Conservation (phyloP, 305 asterid genomes). For the Salvia sclarea region DNA sequence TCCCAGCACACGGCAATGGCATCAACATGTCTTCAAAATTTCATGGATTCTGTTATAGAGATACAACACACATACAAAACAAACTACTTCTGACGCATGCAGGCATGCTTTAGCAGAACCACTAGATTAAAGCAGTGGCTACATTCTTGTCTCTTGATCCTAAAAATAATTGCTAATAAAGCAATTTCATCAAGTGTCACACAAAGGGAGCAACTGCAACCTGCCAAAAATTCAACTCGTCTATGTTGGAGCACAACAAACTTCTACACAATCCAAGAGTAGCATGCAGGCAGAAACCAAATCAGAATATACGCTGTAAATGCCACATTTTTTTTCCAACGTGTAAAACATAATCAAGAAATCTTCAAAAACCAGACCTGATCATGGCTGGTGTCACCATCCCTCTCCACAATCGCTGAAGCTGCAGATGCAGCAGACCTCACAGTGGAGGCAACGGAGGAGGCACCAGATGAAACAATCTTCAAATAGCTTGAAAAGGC, state of each 20-base stretch:
- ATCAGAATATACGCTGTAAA: conserved; percentile 7
- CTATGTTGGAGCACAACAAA: not conserved
- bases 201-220: not conserved
- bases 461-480: conserved; percentile 84
- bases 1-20: not conserved
- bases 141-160: not conserved
- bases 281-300: conserved; percentile 14
- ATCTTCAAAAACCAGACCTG: conserved; percentile 50
- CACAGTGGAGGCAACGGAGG: conserved; percentile 75
- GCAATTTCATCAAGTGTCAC: not conserved
- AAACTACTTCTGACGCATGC: conserved; percentile 10
- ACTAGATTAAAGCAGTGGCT: not conserved
- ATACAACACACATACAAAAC: not conserved
- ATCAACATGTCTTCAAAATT: not conserved
- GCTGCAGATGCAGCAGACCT: conserved; percentile 95
- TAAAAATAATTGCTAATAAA: not conserved
- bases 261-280: not conserved
- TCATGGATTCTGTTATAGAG: not conserved
- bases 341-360: not conserved
- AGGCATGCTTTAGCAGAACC: not conserved
- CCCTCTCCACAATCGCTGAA: conserved; percentile 79
- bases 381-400: conserved; percentile 53
- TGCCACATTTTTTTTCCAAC: not conserved
- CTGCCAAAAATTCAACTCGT: not conserved
- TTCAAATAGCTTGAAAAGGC: conserved; percentile 68